Evolutionary conservation across 2,329 filamentous ascomycete species (phyloP), one percentile per base, ranked within the genome.

Genomic region (Aureobasidium uvarum): DNA sequence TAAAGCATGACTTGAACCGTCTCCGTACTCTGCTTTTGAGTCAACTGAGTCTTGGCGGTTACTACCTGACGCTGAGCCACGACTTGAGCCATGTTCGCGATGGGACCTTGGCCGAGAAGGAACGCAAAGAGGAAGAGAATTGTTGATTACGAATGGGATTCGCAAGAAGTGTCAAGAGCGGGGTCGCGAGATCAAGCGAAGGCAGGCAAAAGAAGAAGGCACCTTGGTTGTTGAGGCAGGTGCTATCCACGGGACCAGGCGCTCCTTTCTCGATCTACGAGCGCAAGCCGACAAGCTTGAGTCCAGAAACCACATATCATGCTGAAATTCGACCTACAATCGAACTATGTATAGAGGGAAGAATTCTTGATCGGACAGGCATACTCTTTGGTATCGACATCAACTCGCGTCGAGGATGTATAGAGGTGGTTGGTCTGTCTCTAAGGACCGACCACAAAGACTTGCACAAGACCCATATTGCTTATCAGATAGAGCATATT

Each of bases 1-100:
- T 58, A 65, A 8, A 65, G 52, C 63, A 65, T 65, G n/a, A 58
- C 52, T 28, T 65, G 52, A 3, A 65, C 63, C 3, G 63, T 65
- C 25, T 65, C 54, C 7, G 45, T 59, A 23, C 63, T 65, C 45
- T 65, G 63, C 16, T 65, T 23, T n/a, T 65, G 63, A 36, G 28
- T 59, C 43, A 59, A 18, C 7, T 33, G 13, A 5, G 63, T 28
- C 36, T 63, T 54, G 41, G 60, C 45, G 25, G n/a, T 48, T 7
- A 45, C 23, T n/a, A 20, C 18, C 46, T 52, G 46, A 33, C 25
- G 60, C 13, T 31, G 38, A 25, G 31, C 20, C 36, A 36, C 33
- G 48, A 45, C 18, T 23, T 63, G 60, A 16, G 56, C 56, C 56
- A 60, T 52, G n/a, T n/a, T 33, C 13, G 36, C 48, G 18, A 13